These are phyloP conservation scores for Pseudofabraea citricarpa DNA, from an alignment of 2,329 filamentous ascomycete genomes.

Conservation along the genomic window DNA sequence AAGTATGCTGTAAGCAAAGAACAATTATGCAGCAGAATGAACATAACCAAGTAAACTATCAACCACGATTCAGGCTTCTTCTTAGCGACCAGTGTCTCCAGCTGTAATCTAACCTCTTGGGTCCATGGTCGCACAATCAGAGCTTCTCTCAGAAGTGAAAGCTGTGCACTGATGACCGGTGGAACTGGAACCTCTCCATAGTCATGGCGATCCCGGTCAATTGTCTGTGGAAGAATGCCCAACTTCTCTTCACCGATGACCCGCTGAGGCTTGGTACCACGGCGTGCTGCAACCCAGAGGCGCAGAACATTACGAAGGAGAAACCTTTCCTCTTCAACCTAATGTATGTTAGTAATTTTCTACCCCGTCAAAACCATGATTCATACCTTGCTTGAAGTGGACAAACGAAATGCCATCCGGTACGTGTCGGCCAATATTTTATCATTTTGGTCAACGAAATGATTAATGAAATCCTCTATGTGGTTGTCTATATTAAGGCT, in stretches of 20 bases:
- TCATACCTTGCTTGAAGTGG: no score
- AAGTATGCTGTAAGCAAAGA: slow-evolving; percentile 1
- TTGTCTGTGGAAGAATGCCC: background rate
- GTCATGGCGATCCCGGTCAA: background rate
- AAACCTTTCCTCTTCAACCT: slow-evolving; percentile 1
- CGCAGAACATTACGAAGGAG: slow-evolving; percentile 1
- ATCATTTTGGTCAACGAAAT: background rate
- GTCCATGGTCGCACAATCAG: slow-evolving; percentile 1
- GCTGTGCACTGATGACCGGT: slow-evolving; percentile 4
- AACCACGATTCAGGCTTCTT: slow-evolving; percentile 2
- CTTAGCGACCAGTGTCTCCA: background rate
- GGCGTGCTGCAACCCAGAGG: slow-evolving; percentile 5
- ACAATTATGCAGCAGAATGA: slow-evolving; percentile 7
- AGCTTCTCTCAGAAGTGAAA: background rate
- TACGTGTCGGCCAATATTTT: slow-evolving; percentile 4
- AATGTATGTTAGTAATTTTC: no score
- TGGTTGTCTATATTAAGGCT: background rate
- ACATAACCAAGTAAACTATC: slow-evolving; percentile 2
- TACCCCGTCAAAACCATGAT: no score
- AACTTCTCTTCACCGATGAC: slow-evolving; percentile 3
- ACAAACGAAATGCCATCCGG: no score
- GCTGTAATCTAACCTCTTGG: background rate
- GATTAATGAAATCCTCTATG: background rate
- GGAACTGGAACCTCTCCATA: background rate
- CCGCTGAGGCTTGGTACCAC: background rate